These are phyloP conservation scores for Saitozyma podzolica DNA, from an alignment of 768 basidiomycete species.

Conservation along the genomic window DNA sequence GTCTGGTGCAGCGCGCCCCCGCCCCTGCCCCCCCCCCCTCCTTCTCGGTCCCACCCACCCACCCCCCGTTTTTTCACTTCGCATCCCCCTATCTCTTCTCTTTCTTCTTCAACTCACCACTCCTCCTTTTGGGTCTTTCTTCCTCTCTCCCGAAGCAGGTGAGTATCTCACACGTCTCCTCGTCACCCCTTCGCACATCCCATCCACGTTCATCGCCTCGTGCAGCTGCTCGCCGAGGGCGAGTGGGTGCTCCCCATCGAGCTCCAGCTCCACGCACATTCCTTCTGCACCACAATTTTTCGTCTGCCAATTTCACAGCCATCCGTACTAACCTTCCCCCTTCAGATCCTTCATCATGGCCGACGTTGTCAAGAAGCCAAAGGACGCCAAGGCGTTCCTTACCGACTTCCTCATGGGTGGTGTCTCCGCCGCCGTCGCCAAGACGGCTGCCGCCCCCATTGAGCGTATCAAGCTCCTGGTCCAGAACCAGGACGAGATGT, in stretches of 20 bases:
- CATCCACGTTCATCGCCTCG: too few species aligned
- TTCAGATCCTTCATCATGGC: conserved; percentile 6
- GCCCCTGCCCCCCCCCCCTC: background rate
- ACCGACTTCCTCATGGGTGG: conserved; percentile 59
- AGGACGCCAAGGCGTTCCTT: conserved; percentile 88
- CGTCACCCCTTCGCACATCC: too few species aligned
- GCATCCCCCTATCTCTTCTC: conserved; percentile 38
- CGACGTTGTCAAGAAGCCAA: conserved; percentile 62
- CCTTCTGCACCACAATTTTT: too few species aligned
- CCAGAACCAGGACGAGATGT: conserved; percentile 99
- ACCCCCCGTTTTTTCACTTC: background rate
- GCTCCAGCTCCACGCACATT: too few species aligned
- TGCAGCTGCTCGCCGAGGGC: too few species aligned
- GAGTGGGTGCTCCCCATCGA: too few species aligned
- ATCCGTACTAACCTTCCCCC: too few species aligned
- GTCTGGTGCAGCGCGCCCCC: background rate
- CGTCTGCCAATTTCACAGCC: too few species aligned
- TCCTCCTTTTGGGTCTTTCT: conserved; percentile 31
- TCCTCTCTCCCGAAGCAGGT: conserved; percentile 52
- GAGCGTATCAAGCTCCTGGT: conserved; percentile 99
- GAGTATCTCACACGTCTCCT: background rate
- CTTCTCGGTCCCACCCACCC: background rate
- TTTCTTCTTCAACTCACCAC: conserved; percentile 53
- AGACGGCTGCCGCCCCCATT: conserved; percentile 98
- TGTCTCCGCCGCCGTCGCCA: conserved; percentile 75